phyloP scores from a whole-genome alignment of 257 asterid genomes.

The Thymus mandschuricus region DNA sequence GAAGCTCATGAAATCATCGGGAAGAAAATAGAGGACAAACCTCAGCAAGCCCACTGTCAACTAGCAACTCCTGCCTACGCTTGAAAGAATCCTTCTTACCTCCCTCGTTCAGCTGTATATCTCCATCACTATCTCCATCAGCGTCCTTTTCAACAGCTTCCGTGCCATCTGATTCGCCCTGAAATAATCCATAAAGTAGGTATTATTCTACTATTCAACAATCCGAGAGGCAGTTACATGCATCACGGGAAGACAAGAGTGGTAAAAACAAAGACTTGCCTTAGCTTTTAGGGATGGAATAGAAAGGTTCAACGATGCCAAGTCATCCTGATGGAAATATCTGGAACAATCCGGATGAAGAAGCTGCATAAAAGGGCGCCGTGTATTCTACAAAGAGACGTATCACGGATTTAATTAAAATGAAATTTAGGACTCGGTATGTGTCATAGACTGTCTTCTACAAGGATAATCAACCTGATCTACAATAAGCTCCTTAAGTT shows the following conservation, averaged over 20 bases:
- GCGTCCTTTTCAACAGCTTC: constrained; percentile 47
- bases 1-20: neutral
- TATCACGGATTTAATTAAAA: neutral
- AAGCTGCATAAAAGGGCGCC: constrained; percentile 81
- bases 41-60: constrained; percentile 88
- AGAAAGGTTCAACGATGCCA: constrained; percentile 54
- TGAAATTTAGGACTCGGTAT: no score
- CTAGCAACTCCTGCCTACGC: constrained; percentile 84
- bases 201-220: constrained; percentile 23
- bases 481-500: constrained; percentile 66
- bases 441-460: constrained; percentile 57
- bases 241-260: neutral
- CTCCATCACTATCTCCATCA: constrained; percentile 35
- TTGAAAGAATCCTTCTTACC: constrained; percentile 85
- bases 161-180: constrained; percentile 47
- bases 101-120: constrained; percentile 48
- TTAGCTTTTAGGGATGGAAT: constrained; percentile 64
- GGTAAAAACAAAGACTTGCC: constrained; percentile 39
- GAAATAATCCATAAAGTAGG: constrained; percentile 24
- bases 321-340: constrained; percentile 73
- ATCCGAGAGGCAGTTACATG: constrained; percentile 16
- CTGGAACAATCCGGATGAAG: constrained; percentile 83
- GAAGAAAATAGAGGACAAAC: constrained; percentile 39
- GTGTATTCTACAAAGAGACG: constrained; percentile 56
- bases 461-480: constrained; percentile 63